Conservation (phyloP, 2,329 filamentous ascomycete genomes). For the Aspergillus sp. region DNA sequence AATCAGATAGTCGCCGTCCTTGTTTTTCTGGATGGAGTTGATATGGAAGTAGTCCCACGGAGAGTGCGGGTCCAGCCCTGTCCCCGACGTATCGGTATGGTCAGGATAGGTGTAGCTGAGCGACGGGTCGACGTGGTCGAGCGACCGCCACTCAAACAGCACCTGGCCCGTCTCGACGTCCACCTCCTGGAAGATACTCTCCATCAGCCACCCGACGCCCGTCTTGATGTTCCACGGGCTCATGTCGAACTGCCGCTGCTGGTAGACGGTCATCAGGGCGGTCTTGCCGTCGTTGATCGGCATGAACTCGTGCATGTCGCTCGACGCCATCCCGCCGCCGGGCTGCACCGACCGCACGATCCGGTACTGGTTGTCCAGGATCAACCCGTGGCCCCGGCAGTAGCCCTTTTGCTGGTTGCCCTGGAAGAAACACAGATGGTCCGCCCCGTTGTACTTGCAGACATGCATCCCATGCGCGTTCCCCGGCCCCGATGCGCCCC, state of each 20-base stretch:
- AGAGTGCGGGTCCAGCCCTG: slow-evolving; percentile 36
- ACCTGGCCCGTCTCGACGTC: slow-evolving; percentile 41
- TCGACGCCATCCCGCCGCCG: slow-evolving; percentile 31
- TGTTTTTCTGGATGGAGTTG: slow-evolving; percentile 35
- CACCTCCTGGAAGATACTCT: slow-evolving; percentile 46
- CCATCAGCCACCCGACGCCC: slow-evolving; percentile 43
- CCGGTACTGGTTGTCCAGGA: slow-evolving; percentile 43
- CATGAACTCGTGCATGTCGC: slow-evolving; percentile 47
- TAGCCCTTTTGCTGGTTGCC: slow-evolving; percentile 45
- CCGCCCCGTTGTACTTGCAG: slow-evolving; percentile 39
- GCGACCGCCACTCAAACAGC: slow-evolving; percentile 42
- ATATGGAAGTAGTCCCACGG: slow-evolving; percentile 40
- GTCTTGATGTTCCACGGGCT: slow-evolving; percentile 33
- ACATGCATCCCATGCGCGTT: slow-evolving; percentile 41
- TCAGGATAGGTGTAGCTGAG: slow-evolving; percentile 39
- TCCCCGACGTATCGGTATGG: slow-evolving; percentile 38
- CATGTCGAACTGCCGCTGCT: slow-evolving; percentile 39
- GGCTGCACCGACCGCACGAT: slow-evolving; percentile 40
- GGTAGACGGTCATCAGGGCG: slow-evolving; percentile 34
- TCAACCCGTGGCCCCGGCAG: slow-evolving; percentile 43
- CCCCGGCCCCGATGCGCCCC: slow-evolving; percentile 40
- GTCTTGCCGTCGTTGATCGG: slow-evolving; percentile 37
- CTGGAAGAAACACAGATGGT: slow-evolving; percentile 46
- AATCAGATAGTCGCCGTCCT: slow-evolving; percentile 32
- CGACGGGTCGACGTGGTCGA: slow-evolving; percentile 42